A percentile compares a stretch with the other conserved stretches of the same genome.
Evolutionary conservation across 2,329 filamentous ascomycete genomes (phyloP).

Genomic region (Aspergillus japonicus): DNA sequence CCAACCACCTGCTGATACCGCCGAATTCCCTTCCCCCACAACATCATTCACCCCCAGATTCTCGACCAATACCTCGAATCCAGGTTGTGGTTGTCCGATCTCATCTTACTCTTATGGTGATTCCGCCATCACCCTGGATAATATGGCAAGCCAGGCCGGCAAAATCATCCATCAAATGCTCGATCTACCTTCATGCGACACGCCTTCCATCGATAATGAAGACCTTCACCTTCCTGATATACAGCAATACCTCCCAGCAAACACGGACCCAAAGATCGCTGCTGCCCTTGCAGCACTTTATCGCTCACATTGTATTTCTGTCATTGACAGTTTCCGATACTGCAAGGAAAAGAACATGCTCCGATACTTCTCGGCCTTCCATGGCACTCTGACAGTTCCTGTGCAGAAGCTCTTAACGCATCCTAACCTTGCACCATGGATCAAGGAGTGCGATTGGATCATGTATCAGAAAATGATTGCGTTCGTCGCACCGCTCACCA

Average conservation of each 20-base stretch:
- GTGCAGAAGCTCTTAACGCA: constrained; percentile 89
- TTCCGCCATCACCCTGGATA: constrained; percentile 36
- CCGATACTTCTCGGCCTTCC: constrained; percentile 89
- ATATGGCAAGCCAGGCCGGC: constrained; percentile 38
- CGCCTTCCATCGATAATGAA: constrained; percentile 59
- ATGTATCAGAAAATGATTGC: constrained; percentile 97
- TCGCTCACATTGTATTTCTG: constrained; percentile 88
- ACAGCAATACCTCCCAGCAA: constrained; percentile 71
- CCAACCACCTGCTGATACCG: constrained; percentile 38
- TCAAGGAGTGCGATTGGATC: constrained; percentile 90
- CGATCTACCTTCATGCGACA: constrained; percentile 36
- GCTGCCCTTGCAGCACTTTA: constrained; percentile 85
- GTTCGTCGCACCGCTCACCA: constrained; percentile 81
- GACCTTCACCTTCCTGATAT: constrained; percentile 82
- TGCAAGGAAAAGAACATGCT: constrained; percentile 98
- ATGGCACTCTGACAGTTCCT: constrained; percentile 92
- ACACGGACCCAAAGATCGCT: constrained; percentile 83
- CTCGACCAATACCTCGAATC: constrained; percentile 19
- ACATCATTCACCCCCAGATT: constrained; percentile 37
- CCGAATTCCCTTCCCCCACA: constrained; percentile 42
- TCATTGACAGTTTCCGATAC: constrained; percentile 92
- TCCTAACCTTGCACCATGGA: constrained; percentile 81
- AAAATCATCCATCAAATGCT: constrained; percentile 43
- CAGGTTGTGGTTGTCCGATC: constrained; percentile 33
- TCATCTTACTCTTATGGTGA: constrained; percentile 28